phyloP scores from a whole-genome alignment of 345 rosid genomes.

The Adansonia digitata region DNA sequence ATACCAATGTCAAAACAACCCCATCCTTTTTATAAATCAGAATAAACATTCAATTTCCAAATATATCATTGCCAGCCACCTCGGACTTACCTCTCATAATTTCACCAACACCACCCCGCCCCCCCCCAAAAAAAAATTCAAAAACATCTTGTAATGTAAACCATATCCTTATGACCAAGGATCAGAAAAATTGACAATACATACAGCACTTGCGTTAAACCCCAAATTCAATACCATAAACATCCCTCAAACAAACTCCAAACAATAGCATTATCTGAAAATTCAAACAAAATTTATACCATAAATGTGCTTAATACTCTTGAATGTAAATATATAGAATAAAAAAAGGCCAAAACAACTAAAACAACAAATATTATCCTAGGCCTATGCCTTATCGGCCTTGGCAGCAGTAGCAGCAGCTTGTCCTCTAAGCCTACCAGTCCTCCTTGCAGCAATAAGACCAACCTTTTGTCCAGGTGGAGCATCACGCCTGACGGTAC shows the following conservation, averaged over 20 bases:
- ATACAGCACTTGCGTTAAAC: background rate
- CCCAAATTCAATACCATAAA: background rate
- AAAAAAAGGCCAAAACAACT: background rate
- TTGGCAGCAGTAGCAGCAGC: conserved; percentile 72
- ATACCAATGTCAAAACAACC: too few relatives aligned
- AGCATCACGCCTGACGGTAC: conserved; percentile 67
- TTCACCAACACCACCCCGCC: too few relatives aligned
- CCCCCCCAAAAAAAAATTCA: too few relatives aligned
- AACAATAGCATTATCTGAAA: background rate
- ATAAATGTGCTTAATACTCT: background rate
- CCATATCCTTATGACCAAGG: background rate
- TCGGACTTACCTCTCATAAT: too few relatives aligned
- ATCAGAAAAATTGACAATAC: background rate
- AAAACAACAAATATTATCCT: background rate
- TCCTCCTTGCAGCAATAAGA: conserved; percentile 72
- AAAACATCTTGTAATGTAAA: background rate
- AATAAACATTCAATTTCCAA: too few relatives aligned
- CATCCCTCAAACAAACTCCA: background rate
- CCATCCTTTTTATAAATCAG: too few relatives aligned
- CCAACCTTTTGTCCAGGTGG: conserved; percentile 78
- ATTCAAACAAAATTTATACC: conserved; percentile 11
- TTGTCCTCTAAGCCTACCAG: conserved; percentile 71
- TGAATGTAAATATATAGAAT: background rate
- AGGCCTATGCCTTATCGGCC: conserved; percentile 40
- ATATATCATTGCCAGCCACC: too few relatives aligned